Evolutionary conservation across 2,329 filamentous ascomycete genomes (phyloP), one percentile per base, ranked within the genome.

Genomic region (Fusarium veterinarium): DNA sequence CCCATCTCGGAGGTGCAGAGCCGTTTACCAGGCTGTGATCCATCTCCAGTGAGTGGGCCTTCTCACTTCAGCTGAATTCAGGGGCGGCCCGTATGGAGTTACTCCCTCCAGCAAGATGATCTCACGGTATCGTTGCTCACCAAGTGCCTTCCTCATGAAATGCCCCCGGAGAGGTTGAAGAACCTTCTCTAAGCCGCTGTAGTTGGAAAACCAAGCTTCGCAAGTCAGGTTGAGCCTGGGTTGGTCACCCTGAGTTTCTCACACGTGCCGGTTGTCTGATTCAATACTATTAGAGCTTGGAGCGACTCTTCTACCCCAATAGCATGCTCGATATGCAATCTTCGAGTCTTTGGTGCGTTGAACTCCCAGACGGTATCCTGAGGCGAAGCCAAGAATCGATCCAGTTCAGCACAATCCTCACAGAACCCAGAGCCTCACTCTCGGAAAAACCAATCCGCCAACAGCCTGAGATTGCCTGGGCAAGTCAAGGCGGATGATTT

Each of bases 381-480:
- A n/a, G 60, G 37, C 20, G 48, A 60, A 12, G 33, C 45, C 14
- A 71, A 42, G 28, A 71, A 67, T 17, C 7, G n/a, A 17, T 57
- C 41, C 12, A 71, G 10, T 5, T 49, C 37, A 13, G 9, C 13
- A 31, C 66, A 71, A 40, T 66, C 68, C 19, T 51, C 61, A 12
- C 61, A 48, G 20, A 51, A 67, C 20, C 42, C 23, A 30, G 66
- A 71, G 8, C 68, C 68, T 13, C 68, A 59, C 16, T 41, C 53
- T 30, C 56, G 30, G 38, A 68, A 58, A 35, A 44, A 4, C 30
- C 59, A 60, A 56, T 9, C 55, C 45, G 9, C 30, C 31, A 16
- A 40, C 28, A 31, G 14, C 14, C 10, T 6, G 20, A 16, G 58
- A 55, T 20, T 38, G 37, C 14, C 41, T 23, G 33, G 38, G 25